Base-by-base conservation (phyloP, 352 stramenopile species). In the Pythium rishiriense region DNA sequence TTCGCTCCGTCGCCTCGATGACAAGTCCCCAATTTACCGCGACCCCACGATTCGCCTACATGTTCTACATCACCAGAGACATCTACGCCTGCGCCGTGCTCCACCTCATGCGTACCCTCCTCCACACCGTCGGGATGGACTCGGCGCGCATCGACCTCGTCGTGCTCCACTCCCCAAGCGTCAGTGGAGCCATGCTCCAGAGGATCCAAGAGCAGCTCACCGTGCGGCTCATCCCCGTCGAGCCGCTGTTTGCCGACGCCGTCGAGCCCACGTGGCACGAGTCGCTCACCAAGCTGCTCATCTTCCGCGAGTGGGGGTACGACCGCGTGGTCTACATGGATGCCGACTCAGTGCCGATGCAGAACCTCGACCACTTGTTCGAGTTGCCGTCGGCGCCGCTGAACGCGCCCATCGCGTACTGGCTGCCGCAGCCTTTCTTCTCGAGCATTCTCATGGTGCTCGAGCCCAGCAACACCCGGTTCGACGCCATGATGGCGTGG, bases 281-380 rank as follows among this genome's bases (percentile, higher is more conserved):
- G 7, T 78, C 62, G 39, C 55, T 78, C 11, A 78, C 68, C 10
- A 78, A 78, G 37, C 58, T 78, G 19, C 61, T 65, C 12, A 67
- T 61, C 19, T 78, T 78, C 52, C 50, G 71, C 65, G 67, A 75
- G 3, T 73, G 68, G 57, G 66, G 71, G 2, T 78, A 78, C 58
- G 64, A 75, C 46, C 62, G 67, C 7, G 64, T 78, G 19, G 53
- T 78, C 37, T 75, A 64, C 42, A 24, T 78, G 21, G 71, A 78
- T 46, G 63, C 67, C 14, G 71, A 78, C 48, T 48, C 63, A 1
- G 58, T 72, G 15, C 48, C 62, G 2, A 54, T 74, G 50, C 45
- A 57, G 22, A 77, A 72, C 46, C 61, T 77, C 24, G 70, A 77
- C 42, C 66, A 77, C 35, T 29, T 72, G n/a, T 72, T 72, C 41